Base-by-base conservation (phyloP, 2,329 filamentous ascomycete genomes). In the Dothistroma pini region DNA sequence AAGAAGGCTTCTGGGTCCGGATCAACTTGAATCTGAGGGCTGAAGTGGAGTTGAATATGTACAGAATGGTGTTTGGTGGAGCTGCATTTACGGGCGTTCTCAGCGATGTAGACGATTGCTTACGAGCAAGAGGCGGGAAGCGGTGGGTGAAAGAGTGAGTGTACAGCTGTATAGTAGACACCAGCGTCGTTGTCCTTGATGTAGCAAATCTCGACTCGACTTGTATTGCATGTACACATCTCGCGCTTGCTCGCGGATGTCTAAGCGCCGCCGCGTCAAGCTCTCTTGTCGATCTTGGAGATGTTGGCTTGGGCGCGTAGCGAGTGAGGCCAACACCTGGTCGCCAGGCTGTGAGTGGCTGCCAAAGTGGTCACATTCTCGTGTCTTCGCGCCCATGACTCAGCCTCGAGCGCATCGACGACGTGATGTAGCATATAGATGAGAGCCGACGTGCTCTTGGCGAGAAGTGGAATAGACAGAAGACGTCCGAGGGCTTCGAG, bases 1-100 rank as follows among this genome's bases (percentile, higher is more conserved):
- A 76, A 76, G 69, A 76, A 77, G 59, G 72, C 74, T 31, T 70
- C 68, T 32, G 72, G 73, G 3, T 72, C 71, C 21, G 72, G 71
- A n/a, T 75, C 63, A 29, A 58, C 58, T n/a, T 65, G 58, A 59
- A 19, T 19, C 2, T 44, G 41, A 19, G 3, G 22, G 31, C n/a
- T 29, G 56, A 10, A 19, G 11, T 29, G 60, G 56, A 49, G 55
- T 21, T 38, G 32, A 31, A 58, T 10, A 19, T 61, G 58, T 61
- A 53, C 50, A 59, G 25, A 51, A 35, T 12, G 54, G 51, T 12
- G 51, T 58, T 53, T 12, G 38, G n/a, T 21, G 19, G n/a, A 29
- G 16, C 47, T 53, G 61, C 58, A 63, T 63, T 54, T 34, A 31
- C 21, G 25, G 59, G 55, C 53, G 56, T 58, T 58, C 10, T 22